phyloP scores from a whole-genome alignment of 2,329 filamentous ascomycete species.

The Trichoderma pleuroti region DNA sequence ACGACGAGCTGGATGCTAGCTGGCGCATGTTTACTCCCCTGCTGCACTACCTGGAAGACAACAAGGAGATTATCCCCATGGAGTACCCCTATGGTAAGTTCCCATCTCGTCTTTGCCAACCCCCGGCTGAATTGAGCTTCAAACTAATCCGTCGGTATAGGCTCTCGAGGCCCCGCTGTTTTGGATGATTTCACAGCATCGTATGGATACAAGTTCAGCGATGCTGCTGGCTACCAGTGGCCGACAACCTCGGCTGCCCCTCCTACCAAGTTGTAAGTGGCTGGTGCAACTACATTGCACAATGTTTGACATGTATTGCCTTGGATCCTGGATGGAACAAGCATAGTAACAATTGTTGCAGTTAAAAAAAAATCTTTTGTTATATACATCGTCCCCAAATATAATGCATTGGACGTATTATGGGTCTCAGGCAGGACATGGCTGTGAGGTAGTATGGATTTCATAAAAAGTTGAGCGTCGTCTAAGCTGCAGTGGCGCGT shows the following conservation, averaged over 20 bases:
- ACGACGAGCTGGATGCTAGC: conserved; percentile 93
- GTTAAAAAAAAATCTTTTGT: conserved; percentile 3
- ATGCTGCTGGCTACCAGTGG: conserved; percentile 95
- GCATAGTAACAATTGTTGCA: conserved; percentile 12
- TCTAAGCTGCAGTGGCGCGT: conserved; percentile 1
- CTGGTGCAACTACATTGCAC: conserved; percentile 10
- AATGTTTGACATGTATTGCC: conserved; percentile 18
- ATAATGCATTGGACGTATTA: not conserved
- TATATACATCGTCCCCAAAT: not conserved
- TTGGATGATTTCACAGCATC: conserved; percentile 97
- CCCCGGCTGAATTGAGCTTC: not conserved
- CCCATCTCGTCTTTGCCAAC: not conserved
- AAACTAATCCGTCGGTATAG: conserved; percentile 46
- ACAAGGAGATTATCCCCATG: conserved; percentile 99
- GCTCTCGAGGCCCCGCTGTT: conserved; percentile 92
- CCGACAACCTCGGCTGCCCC: conserved; percentile 67
- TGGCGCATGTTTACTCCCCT: conserved; percentile 99
- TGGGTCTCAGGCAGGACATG: not conserved
- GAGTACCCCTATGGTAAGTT: conserved; percentile 95
- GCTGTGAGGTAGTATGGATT: conserved; percentile 1
- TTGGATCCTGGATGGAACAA: conserved; percentile 1
- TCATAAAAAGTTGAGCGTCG: conserved; percentile 12
- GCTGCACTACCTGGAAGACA: conserved; percentile 96
- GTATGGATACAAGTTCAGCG: conserved; percentile 98
- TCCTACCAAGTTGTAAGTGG: conserved; percentile 74